phyloP scores from a whole-genome alignment of 1,139 yeast genomes.

The Pichia cactophila region DNA sequence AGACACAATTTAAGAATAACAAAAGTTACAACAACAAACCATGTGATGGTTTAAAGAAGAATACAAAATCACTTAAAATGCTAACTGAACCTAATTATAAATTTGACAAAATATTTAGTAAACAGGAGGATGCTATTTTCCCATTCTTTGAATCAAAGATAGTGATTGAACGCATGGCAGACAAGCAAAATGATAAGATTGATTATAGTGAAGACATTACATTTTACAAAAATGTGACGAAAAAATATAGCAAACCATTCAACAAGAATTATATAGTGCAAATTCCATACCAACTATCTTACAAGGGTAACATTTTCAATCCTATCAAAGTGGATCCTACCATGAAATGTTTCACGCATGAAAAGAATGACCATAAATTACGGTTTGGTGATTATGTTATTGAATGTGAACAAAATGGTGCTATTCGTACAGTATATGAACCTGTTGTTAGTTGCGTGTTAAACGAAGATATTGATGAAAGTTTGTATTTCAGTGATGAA shows the following conservation, averaged over 20 bases:
- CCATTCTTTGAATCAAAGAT: slow-evolving; percentile 14
- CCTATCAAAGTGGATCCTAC: slow-evolving; percentile 12
- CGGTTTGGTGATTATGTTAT: slow-evolving; percentile 13
- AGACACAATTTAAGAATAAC: slow-evolving; percentile 1
- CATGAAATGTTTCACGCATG: slow-evolving; percentile 6
- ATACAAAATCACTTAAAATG: slow-evolving; percentile 2
- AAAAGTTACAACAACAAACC: not conserved
- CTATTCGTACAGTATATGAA: not conserved
- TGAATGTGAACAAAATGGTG: slow-evolving; percentile 1
- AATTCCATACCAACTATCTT: not conserved
- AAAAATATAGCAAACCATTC: slow-evolving; percentile 20
- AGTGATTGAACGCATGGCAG: slow-evolving; percentile 9
- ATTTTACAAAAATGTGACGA: slow-evolving; percentile 14
- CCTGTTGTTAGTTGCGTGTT: not conserved
- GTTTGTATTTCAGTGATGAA: slow-evolving; percentile 9
- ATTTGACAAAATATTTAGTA: slow-evolving; percentile 14
- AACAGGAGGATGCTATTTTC: slow-evolving; percentile 14
- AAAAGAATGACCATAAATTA: slow-evolving; percentile 4
- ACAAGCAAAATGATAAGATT: slow-evolving; percentile 8
- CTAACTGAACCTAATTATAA: slow-evolving; percentile 14
- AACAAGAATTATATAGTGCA: slow-evolving; percentile 2
- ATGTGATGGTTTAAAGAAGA: not conserved
- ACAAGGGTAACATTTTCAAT: not conserved
- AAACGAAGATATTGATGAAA: slow-evolving; percentile 5
- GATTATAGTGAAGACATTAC: slow-evolving; percentile 17